Evolutionary conservation across 306 rosid genomes (phyloP).

Genomic region (Benincasa hispida): DNA sequence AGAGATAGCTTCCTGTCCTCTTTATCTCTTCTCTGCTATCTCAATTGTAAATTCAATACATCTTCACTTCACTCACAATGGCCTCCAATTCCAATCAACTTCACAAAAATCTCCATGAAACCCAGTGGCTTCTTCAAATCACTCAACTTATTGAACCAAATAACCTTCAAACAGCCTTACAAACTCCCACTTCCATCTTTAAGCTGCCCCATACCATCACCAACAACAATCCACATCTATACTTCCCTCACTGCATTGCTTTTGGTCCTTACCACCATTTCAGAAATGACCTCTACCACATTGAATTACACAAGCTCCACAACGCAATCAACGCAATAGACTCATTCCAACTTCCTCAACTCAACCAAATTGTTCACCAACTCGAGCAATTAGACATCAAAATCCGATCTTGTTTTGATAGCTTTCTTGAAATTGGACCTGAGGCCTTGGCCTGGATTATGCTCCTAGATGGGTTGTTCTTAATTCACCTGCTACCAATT

Average conservation of each 20-base stretch:
- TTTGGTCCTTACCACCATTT: slow-evolving; percentile 9
- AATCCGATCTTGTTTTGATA: neutral
- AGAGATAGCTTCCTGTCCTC: neutral
- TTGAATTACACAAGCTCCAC: slow-evolving; percentile 3
- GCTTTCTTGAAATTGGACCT: neutral
- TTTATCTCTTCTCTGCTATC: neutral
- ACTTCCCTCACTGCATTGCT: neutral
- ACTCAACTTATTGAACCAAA: neutral
- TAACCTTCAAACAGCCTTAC: neutral
- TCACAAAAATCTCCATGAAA: neutral
- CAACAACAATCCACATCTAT: neutral
- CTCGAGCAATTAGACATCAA: neutral
- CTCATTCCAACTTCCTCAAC: neutral
- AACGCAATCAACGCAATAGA: neutral
- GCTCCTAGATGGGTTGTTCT: neutral
- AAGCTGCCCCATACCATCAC: neutral
- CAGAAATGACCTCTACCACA: neutral
- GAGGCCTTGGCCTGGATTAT: neutral
- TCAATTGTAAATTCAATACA: neutral
- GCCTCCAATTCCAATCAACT: neutral
- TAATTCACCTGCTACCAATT: neutral
- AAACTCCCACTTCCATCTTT: neutral
- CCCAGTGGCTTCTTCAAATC: neutral
- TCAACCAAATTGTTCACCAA: neutral
- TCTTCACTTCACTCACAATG: neutral